Evolutionary conservation across 1,139 yeast genomes (phyloP), one percentile per base, ranked within the genome.

Genomic region (Scheffersomyces insectosa): DNA sequence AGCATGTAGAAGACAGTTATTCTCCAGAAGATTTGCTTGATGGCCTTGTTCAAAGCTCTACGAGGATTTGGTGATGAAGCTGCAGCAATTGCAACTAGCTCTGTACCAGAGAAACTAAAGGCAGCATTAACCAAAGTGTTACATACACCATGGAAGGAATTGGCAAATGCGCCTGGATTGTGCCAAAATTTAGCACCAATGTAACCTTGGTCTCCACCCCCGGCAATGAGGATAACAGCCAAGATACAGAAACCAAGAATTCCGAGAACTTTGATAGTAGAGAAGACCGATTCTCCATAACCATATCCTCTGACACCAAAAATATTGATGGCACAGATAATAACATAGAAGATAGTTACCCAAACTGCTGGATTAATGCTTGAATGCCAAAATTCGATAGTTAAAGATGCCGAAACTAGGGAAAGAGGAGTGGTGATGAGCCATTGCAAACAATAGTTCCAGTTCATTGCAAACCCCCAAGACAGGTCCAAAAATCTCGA

Each of bases 381-480:
- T 28, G 49, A 40, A 9, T 51, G 47, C 63, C 63, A 59, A 48
- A 52, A 58, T 27, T 55, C 48, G 39, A 58, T 52, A 23, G 61
- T 51, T 14, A 59, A 47, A 15, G 62, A 55, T 9, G 62, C 59
- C 2, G 59, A 56, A 37, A 58, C 63, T 15, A 59, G 49, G 36
- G 57, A 58, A 11, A 58, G 46, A 1, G 63, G 63, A 42, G 56
- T 48, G 39, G 57, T 57, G 35, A 58, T 54, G 9, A 56, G 52
- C 63, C 63, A 58, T 41, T 56, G 59, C 35, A 58, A 45, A 33
- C 60, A 57, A 40, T 58, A 59, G 50, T 57, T 58, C 62, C 62
- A 57, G 35, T 59, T 60, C 43, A 49, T 52, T 33, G 64, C 62
- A 37, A 58, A 59, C 2, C 61, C 64, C 47, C 59, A 58, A 12